A percentile compares a stretch with the other conserved stretches of the same genome.
These are phyloP conservation scores for Combretum micranthum DNA, from an alignment of 345 rosid genomes.

Conservation along the genomic window DNA sequence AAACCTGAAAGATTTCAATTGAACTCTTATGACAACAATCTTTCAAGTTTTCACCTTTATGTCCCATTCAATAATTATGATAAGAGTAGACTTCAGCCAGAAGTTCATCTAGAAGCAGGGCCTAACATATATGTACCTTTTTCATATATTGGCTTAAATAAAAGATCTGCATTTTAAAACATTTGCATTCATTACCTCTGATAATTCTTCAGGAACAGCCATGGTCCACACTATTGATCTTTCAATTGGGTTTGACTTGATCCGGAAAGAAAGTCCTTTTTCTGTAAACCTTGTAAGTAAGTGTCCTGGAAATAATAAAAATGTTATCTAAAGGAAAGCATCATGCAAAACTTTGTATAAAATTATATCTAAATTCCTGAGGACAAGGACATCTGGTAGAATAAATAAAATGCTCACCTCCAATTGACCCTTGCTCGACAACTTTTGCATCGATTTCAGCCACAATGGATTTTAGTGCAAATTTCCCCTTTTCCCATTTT, in stretches of 20 bases:
- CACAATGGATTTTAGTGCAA: constrained; percentile 73
- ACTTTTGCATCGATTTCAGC: constrained; percentile 76
- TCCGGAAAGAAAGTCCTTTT: constrained; percentile 60
- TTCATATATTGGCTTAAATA: too few species aligned
- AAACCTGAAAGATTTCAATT: too few species aligned
- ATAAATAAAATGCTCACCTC: constrained; percentile 40
- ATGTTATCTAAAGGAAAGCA: background rate
- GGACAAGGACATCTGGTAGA: background rate
- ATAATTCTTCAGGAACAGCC: constrained; percentile 64
- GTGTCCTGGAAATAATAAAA: constrained; percentile 43
- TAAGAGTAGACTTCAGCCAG: too few species aligned
- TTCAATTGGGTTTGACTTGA: constrained; percentile 71
- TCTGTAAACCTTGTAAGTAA: constrained; percentile 79
- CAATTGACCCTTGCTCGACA: constrained; percentile 70
- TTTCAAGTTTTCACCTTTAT: too few species aligned
- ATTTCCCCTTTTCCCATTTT: constrained; percentile 89
- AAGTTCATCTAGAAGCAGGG: too few species aligned
- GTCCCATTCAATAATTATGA: too few species aligned
- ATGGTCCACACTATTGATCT: constrained; percentile 86
- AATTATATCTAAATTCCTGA: constrained; percentile 6
- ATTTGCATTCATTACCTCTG: constrained; percentile 37
- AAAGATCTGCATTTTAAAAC: too few species aligned
- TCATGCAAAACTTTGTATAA: too few species aligned
- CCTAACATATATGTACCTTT: too few species aligned
- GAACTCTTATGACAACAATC: too few species aligned